Base-by-base conservation (phyloP, 2,329 filamentous ascomycete genomes). In the Beauveria sp. region DNA sequence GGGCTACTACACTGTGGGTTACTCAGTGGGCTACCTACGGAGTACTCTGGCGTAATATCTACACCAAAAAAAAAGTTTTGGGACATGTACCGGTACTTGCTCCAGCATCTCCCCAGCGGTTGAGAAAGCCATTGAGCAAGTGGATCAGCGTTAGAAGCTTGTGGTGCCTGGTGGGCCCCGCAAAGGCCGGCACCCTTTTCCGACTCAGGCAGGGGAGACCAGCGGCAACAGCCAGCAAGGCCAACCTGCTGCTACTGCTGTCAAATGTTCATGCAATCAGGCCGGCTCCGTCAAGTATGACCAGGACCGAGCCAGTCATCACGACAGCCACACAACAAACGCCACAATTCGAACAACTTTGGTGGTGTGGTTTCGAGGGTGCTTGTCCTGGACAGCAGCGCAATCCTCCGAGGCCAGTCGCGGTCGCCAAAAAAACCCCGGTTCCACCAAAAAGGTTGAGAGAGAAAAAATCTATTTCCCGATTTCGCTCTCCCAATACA, bases 61-160 rank as follows among this genome's bases (percentile, higher is more conserved):
- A n/a, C 40, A 24, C 52, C 22, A 53, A 51, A 61, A n/a, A 63
- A 63, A 63, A 64, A 63, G 58, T 51, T 61, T 63, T 63, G 63
- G 61, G 58, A 56, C 47, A 63, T 38, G 63, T 64, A 64, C 63
- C 45, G 50, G 63, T 64, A 64, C 63, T 45, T 64, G 34, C 28
- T n/a, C 16, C 28, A 20, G 38, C 26, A 46, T 55, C 46, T 51
- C 62, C 62, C 62, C 62, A 63, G 62, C 62, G 51, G 62, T 63
- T 63, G 62, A 63, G 62, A 60, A 60, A 52, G 56, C 56, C 55
- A 62, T 56, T 62, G 61, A 52, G 56, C 56, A 59, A 62, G 61
- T 62, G 61, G 61, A 59, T 43, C 56, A 55, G 60, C 55, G 50
- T 51, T 54, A 45, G 49, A 55, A 55, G 20, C 20, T 54, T 28